Evolutionary conservation across 192 early-diverging fungal genomes (phyloP), one percentile per base, ranked within the genome.

Genomic region (Entomortierella chlamydospora): DNA sequence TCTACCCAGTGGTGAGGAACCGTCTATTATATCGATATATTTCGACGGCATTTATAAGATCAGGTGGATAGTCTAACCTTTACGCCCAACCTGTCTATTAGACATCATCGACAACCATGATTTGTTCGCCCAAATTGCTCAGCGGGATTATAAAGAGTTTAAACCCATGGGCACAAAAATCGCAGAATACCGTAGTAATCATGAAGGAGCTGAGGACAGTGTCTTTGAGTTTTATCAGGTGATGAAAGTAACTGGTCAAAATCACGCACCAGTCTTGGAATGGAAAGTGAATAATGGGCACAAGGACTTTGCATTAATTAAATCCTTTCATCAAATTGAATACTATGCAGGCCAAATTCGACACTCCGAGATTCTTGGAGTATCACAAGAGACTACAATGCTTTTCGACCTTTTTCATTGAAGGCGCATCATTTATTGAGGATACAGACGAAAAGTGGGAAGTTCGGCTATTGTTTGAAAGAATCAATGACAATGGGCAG

Each of bases 381-480:
- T 96, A 92, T 72, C 94, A 99, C 77, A 85, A 81, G 52, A 82
- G 93, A 34, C 74, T 97, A 66, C 95, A 96, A 61, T 72, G 89
- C 31, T 91, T 99, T 73, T 70, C 93, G 13, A 83, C 96, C 42
- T 92, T 93, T 47, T 96, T 90, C 58, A 95, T 99, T 41, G 97
- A 99, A 69, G 97, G 95, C 15, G 93, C 93, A 23, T 91, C 90
- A 52, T 95, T 90, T 50, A 91, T 99, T 61, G 92, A 97, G 51
- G 90, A 89, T 17, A 82, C 87, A 28, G 97, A 99, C 57, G 90
- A 91, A 33, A 86, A 88, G 58, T 99, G 97, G 97, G 88, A 92
- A 42, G 82, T 92, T 6, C 87, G 85, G 49, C 84, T 87, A 20
- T 62, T 91, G 71, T 95, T 89, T 72, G 85, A 93, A 74, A 68